Evolutionary conservation across 148 eudicot species (phyloP), one percentile per base, ranked within the genome.

Genomic region (Rhododendron simsii): DNA sequence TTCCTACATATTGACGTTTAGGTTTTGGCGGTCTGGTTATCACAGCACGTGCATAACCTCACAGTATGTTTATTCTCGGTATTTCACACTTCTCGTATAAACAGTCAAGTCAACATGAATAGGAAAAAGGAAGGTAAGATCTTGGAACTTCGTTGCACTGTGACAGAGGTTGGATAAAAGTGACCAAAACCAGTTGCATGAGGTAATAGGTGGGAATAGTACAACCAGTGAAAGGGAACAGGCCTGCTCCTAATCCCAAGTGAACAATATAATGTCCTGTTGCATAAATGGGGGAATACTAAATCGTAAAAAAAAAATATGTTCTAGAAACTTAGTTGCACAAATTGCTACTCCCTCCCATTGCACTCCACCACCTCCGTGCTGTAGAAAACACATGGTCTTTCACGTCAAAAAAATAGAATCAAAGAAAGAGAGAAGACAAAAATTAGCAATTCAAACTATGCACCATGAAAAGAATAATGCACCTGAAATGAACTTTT

Each of bases 401-500:
- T 37, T 2, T 8, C 50, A 1, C 3, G 0, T 10, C 4, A 9
- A n/a, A n/a, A 65, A 65, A 65, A 65, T 4, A 28, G 37, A 69
- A 69, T 21, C 55, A 59, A 80, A 37, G 21, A 35, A 87, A 4
- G 26, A 59, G 57, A 30, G 21, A 78, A 79, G 82, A 35, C 55
- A 77, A 82, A 7, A 59, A 8, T 28, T 48, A 80, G 48, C 7
- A 76, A 84, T 45, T 45, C 74, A 37, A 71, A 69, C 23, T 37
- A 20, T 50, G 14, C 59, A 67, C 61, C 45, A 45, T 35, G 78
- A 74, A 74, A 84, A 10, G 7, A 2, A 20, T 78, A n/a, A 85
- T 41, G 83, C 87, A 96, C 99, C 98, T 97, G 99, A 90, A 97
- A 97, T 74, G 98, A 97, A 89, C 99, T 97, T 89, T 97, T 97